Percentiles rank a stretch among this genome's conserved stretches.
Evolutionary conservation across 306 rosid species (phyloP).

Genomic region (Cicer bijugum): DNA sequence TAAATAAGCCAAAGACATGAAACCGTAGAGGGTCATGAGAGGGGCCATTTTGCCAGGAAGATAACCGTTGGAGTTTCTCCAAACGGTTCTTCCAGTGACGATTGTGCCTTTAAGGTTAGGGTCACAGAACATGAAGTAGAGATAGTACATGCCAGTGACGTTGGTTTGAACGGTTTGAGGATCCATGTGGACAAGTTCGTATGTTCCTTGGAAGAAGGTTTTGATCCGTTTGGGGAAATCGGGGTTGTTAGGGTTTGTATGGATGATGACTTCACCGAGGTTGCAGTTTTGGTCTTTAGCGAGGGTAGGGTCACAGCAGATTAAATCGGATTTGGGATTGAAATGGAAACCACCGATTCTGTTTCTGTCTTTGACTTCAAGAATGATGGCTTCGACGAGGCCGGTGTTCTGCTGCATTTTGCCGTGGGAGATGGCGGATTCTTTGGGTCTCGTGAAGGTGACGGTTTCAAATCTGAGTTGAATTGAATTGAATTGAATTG

Average conservation of each 20-base stretch:
- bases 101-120: constrained; percentile 69
- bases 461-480: constrained; percentile 66
- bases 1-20: constrained; percentile 87
- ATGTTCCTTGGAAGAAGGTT: constrained; percentile 66
- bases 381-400: constrained; percentile 77
- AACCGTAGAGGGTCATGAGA: constrained; percentile 74
- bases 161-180: constrained; percentile 50
- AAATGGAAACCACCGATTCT: constrained; percentile 73
- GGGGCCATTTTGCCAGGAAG: constrained; percentile 92
- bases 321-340: constrained; percentile 58
- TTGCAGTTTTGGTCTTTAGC: constrained; percentile 55
- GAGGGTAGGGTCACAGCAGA: constrained; percentile 68
- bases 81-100: constrained; percentile 78
- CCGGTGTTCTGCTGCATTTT: constrained; percentile 82
- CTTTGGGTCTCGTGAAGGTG: constrained; percentile 68
- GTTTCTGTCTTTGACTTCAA: constrained; percentile 75
- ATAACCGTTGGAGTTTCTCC: constrained; percentile 89
- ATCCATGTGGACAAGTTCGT: constrained; percentile 48
- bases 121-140: constrained; percentile 85
- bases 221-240: constrained; percentile 66
- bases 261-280: constrained; percentile 74
- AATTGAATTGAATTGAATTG: background rate
- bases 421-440: constrained; percentile 53
- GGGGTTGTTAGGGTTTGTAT: constrained; percentile 52
- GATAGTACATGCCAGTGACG: constrained; percentile 86